Percentiles rank a stretch among this genome's conserved stretches.
phyloP scores from a whole-genome alignment of 1,284 basidiomycete genomes.

The Ganoderma leucocontextum region DNA sequence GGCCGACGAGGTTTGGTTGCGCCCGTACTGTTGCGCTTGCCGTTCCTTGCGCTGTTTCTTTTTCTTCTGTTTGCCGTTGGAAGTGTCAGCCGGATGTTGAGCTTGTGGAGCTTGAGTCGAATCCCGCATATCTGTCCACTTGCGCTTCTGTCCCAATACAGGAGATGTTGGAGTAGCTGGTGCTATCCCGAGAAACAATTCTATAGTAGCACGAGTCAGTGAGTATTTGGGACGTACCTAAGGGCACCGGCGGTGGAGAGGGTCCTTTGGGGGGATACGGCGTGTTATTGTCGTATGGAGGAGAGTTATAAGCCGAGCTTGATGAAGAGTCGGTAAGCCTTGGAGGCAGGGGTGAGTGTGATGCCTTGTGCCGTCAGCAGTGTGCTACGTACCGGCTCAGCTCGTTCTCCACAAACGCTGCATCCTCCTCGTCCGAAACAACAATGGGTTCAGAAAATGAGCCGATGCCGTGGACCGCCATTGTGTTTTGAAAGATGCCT shows the following conservation, averaged over 20 bases:
- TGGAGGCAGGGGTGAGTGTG: neutral
- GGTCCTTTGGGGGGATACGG: neutral
- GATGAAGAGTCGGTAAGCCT: conserved; percentile 26
- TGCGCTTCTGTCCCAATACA: conserved; percentile 33
- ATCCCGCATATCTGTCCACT: conserved; percentile 27
- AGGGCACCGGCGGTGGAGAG: neutral
- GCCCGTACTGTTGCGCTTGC: conserved; percentile 10
- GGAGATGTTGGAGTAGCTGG: conserved; percentile 8
- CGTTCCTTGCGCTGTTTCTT: conserved; percentile 24
- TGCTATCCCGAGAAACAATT: neutral
- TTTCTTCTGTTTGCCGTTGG: conserved; percentile 32
- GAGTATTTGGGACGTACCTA: neutral
- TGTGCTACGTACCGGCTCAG: conserved; percentile 28
- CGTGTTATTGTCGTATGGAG: conserved; percentile 8
- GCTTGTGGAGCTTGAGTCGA: neutral
- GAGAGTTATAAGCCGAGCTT: conserved; percentile 18
- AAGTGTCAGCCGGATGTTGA: neutral
- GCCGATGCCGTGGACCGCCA: conserved; percentile 37
- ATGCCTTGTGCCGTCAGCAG: neutral
- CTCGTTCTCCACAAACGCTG: conserved; percentile 40
- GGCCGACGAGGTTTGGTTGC: neutral
- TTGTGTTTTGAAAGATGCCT: conserved; percentile 9
- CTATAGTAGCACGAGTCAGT: neutral
- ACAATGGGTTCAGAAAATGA: conserved; percentile 49
- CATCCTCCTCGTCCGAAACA: conserved; percentile 53